Base-by-base conservation (phyloP, 2,329 filamentous ascomycete species). In the Colletotrichum endophyticum region DNA sequence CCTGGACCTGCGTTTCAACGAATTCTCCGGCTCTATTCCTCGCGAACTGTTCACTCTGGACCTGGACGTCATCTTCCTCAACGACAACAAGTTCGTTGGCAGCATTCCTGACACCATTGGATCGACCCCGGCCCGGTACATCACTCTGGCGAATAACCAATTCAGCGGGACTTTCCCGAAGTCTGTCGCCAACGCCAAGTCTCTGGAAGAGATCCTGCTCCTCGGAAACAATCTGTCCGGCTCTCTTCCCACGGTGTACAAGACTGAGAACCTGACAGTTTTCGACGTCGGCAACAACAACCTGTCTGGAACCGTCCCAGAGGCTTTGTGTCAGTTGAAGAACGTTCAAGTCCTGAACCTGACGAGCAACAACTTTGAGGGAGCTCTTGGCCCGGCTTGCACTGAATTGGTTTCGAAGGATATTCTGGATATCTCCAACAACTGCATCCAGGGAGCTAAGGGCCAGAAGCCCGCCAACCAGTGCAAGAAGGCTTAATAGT, bases 221-320 rank as follows among this genome's bases (percentile, higher is more conserved):
- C 53, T 69, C 8, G 70, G 70, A 13, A 73, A 73, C 34, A 19
- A 36, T 2, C 5, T 73, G 15, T 68, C 64, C 4, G 70, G 70
- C 19, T 62, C 70, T 22, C 64, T 73, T 1, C 70, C 70, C 12
- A 49, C 19, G 6, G 27, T 32, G 2, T 73, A 36, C n/a, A 36
- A 39, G 15, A 61, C 15, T 7, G 25, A 32, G n/a, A 73, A 69
- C 15, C 53, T 69, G 4, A 68, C 63, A 5, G n/a, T 69, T 9
- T 69, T 73, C 27, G 70, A 73, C n/a, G 70, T 56, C 36, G 63
- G 70, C 70, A 4, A 73, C 56, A 73, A 73, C 36, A 69, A 57
- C 11, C 12, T 73, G 27, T 73, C 70, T 6, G 70, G 70, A 12
- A 16, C 64, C 0, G 70, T 73, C 25, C 70, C 70, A 4, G 70